Conservation (phyloP, 2,329 filamentous ascomycete species). For the Sphaerulina musiva region DNA sequence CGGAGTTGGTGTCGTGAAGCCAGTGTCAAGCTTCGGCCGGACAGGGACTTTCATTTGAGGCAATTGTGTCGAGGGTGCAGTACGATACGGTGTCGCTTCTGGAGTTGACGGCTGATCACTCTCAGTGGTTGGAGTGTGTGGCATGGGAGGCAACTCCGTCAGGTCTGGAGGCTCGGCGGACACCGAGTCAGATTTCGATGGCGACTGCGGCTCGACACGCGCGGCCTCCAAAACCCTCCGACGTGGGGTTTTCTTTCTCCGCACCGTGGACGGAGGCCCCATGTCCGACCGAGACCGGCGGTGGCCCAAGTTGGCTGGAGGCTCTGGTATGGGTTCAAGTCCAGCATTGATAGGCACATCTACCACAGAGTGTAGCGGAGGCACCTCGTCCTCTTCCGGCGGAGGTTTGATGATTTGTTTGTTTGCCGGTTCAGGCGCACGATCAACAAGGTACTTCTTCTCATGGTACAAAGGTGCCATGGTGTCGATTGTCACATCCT, state of each 20-base stretch:
- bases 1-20: constrained; percentile 27
- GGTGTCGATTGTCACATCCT: constrained; percentile 85
- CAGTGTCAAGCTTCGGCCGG: constrained; percentile 27
- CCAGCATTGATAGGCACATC: constrained; percentile 11
- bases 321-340: constrained; percentile 11
- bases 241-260: constrained; percentile 53
- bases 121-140: constrained; percentile 23
- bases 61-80: constrained; percentile 17
- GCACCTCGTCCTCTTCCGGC: constrained; percentile 46
- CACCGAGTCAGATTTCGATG: constrained; percentile 22
- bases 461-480: constrained; percentile 78
- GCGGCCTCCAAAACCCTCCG: constrained; percentile 54
- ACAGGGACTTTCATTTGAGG: constrained; percentile 14
- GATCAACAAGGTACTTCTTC: constrained; percentile 74
- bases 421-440: constrained; percentile 66
- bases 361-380: constrained; percentile 2
- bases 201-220: constrained; percentile 35
- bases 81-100: constrained; percentile 23
- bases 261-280: constrained; percentile 35
- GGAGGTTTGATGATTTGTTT: constrained; percentile 71
- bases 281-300: constrained; percentile 29
- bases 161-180: constrained; percentile 21
- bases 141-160: constrained; percentile 27
- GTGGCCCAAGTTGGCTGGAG: constrained; percentile 17
- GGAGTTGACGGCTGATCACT: constrained; percentile 27